Conservation (phyloP, 352 stramenopile species). For the Phytophthora constricta region DNA sequence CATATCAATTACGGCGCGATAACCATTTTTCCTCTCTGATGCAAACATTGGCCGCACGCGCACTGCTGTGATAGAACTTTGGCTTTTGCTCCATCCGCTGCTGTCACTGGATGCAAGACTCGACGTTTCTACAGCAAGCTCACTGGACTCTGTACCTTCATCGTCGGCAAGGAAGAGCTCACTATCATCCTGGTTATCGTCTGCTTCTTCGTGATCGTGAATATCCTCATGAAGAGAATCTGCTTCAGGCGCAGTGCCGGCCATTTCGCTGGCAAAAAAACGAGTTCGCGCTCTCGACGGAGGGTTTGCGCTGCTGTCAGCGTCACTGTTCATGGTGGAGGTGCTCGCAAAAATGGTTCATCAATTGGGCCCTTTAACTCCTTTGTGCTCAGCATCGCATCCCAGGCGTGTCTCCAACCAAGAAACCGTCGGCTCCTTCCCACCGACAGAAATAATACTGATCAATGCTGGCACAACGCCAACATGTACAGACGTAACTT, state of each 20-base stretch:
- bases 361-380: neutral
- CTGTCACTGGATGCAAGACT: slow-evolving; percentile 37
- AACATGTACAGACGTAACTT: no score
- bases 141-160: slow-evolving; percentile 26
- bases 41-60: slow-evolving; percentile 74
- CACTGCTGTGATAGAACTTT: slow-evolving; percentile 74
- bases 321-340: slow-evolving; percentile 22
- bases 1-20: slow-evolving; percentile 70
- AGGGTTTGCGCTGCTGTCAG: neutral
- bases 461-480: neutral
- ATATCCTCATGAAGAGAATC: neutral
- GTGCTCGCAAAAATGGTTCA: neutral
- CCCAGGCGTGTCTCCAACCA: slow-evolving; percentile 13
- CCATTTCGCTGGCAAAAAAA: slow-evolving; percentile 8
- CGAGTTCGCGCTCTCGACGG: neutral
- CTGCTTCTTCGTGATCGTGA: slow-evolving; percentile 14
- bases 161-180: slow-evolving; percentile 22
- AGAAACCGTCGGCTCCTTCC: slow-evolving; percentile 12
- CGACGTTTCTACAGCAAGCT: slow-evolving; percentile 28
- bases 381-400: slow-evolving; percentile 7
- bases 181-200: slow-evolving; percentile 25
- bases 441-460: slow-evolving; percentile 32
- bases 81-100: slow-evolving; percentile 23
- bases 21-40: slow-evolving; percentile 66
- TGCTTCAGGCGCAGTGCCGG: neutral